A percentile compares a stretch with the other conserved stretches of the same genome.
Evolutionary conservation across 352 stramenopile species (phyloP).

Genomic region (Elongisporangium senticosum): DNA sequence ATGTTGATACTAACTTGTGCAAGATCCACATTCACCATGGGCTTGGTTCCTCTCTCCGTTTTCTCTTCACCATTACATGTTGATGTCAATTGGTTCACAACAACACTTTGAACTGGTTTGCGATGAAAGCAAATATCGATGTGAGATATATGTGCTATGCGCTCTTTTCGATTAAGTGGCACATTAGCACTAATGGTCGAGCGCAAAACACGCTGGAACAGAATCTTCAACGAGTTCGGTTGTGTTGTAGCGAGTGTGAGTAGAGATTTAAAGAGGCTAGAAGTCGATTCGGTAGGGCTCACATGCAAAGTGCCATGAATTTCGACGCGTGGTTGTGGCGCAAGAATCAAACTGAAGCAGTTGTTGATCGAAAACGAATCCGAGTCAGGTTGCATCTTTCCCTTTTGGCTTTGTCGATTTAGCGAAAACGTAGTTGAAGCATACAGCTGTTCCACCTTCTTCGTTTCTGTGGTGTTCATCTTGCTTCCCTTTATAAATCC

Average conservation of each 20-base stretch:
- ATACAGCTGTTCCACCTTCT: slow-evolving; percentile 28
- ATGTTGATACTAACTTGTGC: slow-evolving; percentile 21
- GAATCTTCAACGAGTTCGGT: slow-evolving; percentile 5
- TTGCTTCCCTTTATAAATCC: slow-evolving; percentile 32
- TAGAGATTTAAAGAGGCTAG: slow-evolving; percentile 29
- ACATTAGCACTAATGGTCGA: slow-evolving; percentile 23
- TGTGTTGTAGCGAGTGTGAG: slow-evolving; percentile 11
- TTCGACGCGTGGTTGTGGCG: slow-evolving; percentile 31
- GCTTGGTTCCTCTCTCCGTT: background rate
- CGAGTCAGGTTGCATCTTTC: background rate
- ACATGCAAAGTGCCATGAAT: slow-evolving; percentile 33
- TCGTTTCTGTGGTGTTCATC: slow-evolving; percentile 24
- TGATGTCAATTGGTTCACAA: slow-evolving; percentile 11
- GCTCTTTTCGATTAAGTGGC: slow-evolving; percentile 35
- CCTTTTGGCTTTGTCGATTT: background rate
- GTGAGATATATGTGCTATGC: slow-evolving; percentile 27
- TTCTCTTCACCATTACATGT: slow-evolving; percentile 9
- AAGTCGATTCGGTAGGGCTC: slow-evolving; percentile 12
- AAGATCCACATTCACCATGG: slow-evolving; percentile 6
- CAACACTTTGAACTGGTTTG: slow-evolving; percentile 12
- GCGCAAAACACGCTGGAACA: slow-evolving; percentile 40
- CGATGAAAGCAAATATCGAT: slow-evolving; percentile 22
- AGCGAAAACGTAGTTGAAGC: slow-evolving; percentile 7
- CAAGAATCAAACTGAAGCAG: slow-evolving; percentile 44
- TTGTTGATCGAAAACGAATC: slow-evolving; percentile 24